Evolutionary conservation across 106 monocot genomes (phyloP).

Genomic region (Dendrobium huoshanense): DNA sequence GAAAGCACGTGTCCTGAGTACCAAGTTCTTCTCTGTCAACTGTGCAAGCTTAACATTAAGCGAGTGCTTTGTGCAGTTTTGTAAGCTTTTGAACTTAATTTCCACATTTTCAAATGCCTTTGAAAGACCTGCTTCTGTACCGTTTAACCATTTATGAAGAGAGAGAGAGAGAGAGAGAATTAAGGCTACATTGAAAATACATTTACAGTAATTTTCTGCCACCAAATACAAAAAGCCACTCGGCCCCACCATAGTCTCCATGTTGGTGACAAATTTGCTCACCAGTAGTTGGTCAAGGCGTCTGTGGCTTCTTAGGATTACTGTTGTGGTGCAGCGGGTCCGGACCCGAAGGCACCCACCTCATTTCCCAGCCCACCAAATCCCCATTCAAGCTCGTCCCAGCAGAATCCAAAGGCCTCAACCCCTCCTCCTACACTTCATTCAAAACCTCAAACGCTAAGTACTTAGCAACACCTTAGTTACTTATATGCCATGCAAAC

Average conservation of each 20-base stretch:
- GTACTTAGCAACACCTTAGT: neutral
- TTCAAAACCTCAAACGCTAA: neutral
- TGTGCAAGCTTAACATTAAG: too few species aligned
- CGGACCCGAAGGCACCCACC: constrained; percentile 53
- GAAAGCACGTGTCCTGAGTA: too few species aligned
- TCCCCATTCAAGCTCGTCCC: neutral
- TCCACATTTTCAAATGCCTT: too few species aligned
- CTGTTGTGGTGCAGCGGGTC: constrained; percentile 59
- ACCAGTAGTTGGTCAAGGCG: constrained; percentile 23
- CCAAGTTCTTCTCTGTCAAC: too few species aligned
- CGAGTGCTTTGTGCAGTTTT: too few species aligned
- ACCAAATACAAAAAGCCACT: neutral
- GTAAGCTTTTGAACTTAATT: too few species aligned
- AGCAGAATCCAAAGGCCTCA: constrained; percentile 9
- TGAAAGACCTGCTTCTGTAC: too few species aligned
- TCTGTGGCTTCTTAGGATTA: constrained; percentile 44
- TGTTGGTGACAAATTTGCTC: neutral
- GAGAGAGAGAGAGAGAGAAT: too few species aligned
- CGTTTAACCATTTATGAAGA: too few species aligned
- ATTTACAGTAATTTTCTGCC: neutral
- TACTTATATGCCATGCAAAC: too few species aligned
- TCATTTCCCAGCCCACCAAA: constrained; percentile 28
- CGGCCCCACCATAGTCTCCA: neutral
- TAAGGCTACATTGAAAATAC: neutral
- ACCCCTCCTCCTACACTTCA: constrained; percentile 6